These are phyloP conservation scores for Ocimum tenuiflorum DNA, from an alignment of 257 asterid species.

Conservation along the genomic window DNA sequence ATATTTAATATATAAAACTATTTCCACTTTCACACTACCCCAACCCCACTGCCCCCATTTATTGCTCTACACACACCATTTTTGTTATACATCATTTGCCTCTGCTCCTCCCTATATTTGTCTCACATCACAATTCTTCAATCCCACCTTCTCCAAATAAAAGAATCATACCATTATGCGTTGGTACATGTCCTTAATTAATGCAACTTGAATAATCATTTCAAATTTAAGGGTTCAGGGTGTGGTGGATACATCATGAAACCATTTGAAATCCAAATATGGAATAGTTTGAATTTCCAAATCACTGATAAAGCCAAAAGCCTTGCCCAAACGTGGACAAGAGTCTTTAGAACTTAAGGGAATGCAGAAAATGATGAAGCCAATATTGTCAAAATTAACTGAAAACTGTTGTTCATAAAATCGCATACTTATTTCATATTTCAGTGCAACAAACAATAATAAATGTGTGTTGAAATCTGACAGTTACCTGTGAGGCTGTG, in stretches of 20 bases:
- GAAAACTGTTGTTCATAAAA: slow-evolving; percentile 9
- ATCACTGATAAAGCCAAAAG: neutral
- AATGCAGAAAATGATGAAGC: no score
- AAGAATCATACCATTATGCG: no score
- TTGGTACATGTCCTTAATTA: no score
- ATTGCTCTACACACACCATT: neutral
- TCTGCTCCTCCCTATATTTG: no score
- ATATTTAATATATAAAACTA: neutral
- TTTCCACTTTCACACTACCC: neutral
- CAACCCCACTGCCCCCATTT: neutral
- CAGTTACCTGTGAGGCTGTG: slow-evolving; percentile 14
- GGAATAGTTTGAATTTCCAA: neutral
- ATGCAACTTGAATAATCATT: no score
- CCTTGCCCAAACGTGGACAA: neutral
- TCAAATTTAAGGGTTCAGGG: no score
- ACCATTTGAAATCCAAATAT: neutral
- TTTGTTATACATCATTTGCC: no score
- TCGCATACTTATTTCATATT: neutral
- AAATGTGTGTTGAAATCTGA: slow-evolving; percentile 18
- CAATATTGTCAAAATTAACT: neutral
- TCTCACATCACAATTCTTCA: no score
- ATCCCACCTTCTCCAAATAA: no score
- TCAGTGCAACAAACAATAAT: neutral
- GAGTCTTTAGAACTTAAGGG: no score
- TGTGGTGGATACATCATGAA: no score